Base-by-base conservation (phyloP, 352 stramenopile species). In the Phytophthora multivora region DNA sequence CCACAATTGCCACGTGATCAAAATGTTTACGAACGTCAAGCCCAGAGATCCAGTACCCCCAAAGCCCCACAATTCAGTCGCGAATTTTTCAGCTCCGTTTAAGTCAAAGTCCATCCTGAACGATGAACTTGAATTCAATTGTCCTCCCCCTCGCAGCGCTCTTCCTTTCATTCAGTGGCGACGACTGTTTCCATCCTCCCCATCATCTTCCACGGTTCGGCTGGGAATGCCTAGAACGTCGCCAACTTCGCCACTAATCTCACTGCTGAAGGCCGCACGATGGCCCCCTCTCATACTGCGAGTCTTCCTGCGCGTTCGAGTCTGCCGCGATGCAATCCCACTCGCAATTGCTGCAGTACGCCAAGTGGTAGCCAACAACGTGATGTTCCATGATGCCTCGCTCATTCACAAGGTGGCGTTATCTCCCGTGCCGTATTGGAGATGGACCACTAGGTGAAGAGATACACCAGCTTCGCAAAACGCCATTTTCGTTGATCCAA, bases 341-440 rank as follows among this genome's bases (percentile, higher is more conserved):
- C 43, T 75, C 8, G 69, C 66, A 16, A 73, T 83, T 28, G 15
- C 19, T 5, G 54, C 69, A 54, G 71, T 84, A 38, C 69, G 57
- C 4, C 23, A 36, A 4, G 55, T 70, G 9, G 30, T 63, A 2
- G 30, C 12, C 33, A 58, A 62, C 30, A 61, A 71, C 42, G 40
- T 50, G 3, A n/a, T 25, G 1, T 53, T 49, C 11, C 71, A 72
- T n/a, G 18, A 69, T 13, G 57, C 33, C 13, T 66, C 5, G 46
- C 23, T 0, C 60, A 83, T 39, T 85, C 75, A 1, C 73, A 83
- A 12, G 73, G 73, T 26, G 73, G 55, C 0, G n/a, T 59, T 3
- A 63, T 85, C 15, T 70, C 73, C 6, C 70, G 73, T 4, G 61
- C 51, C 0, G 75, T 85, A 15, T 56, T 83, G 11, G 67, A 88